A percentile compares a stretch with the other conserved stretches of the same genome.
Conservation (phyloP, 768 basidiomycete species). For the Leccinum fibrillosum region DNA sequence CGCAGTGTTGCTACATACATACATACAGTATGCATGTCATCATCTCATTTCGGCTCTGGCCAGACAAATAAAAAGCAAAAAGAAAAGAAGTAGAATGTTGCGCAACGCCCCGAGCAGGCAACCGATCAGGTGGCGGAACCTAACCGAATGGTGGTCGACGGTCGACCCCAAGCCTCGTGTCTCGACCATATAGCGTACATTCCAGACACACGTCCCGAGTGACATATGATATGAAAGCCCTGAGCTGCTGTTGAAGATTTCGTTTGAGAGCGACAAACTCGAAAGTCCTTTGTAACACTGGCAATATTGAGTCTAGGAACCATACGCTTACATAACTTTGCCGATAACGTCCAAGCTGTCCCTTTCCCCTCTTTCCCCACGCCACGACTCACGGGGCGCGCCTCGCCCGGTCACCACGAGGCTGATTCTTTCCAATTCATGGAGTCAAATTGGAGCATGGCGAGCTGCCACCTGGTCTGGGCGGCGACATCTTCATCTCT, state of each 20-base stretch:
- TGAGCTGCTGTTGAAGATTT: neutral
- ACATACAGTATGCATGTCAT: neutral
- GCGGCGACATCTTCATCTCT: neutral
- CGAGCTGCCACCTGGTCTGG: neutral
- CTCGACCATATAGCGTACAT: neutral
- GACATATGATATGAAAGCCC: neutral
- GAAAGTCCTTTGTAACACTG: neutral
- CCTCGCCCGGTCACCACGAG: constrained; percentile 6
- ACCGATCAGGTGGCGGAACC: constrained; percentile 7
- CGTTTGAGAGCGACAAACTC: neutral
- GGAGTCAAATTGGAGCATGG: neutral
- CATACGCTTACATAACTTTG: neutral
- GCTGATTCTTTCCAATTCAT: constrained; percentile 10
- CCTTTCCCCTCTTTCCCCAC: neutral
- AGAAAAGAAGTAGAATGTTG: neutral
- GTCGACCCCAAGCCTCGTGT: neutral
- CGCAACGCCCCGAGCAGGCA: neutral
- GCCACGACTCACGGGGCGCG: constrained; percentile 33
- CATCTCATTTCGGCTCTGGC: constrained; percentile 1
- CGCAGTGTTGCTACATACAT: neutral
- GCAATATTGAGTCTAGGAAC: neutral
- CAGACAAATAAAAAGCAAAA: neutral
- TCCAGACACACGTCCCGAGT: constrained; percentile 45
- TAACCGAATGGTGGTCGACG: neutral
- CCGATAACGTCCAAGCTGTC: neutral